Conservation (phyloP, 2,329 filamentous ascomycete species). For the Fusarium continuum region DNA sequence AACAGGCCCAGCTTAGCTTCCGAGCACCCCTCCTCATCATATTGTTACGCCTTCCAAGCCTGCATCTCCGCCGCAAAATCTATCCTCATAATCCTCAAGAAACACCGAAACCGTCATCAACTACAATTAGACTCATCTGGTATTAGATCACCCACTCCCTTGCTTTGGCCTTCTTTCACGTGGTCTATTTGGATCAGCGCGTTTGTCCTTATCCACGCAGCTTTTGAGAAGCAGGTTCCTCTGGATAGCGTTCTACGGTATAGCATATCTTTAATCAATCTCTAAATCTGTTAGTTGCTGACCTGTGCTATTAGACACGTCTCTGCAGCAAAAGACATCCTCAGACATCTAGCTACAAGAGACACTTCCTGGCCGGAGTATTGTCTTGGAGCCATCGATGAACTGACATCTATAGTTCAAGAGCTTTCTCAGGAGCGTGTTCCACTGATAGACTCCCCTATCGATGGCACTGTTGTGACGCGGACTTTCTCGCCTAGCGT, state of each 20-base stretch:
- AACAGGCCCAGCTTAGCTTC: conserved; percentile 60
- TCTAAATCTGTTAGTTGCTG: not conserved
- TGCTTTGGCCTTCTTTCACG: conserved; percentile 62
- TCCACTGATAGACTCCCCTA: conserved; percentile 21
- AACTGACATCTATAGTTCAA: conserved; percentile 43
- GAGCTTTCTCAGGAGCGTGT: conserved; percentile 35
- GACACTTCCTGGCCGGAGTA: conserved; percentile 49
- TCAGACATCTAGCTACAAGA: conserved; percentile 42
- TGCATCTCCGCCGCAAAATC: conserved; percentile 61
- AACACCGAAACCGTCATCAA: conserved; percentile 30
- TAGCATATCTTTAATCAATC: rapidly evolving
- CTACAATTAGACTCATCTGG: conserved; percentile 12
- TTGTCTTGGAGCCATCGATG: conserved; percentile 46
- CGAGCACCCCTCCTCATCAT: conserved; percentile 53
- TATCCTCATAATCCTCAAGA: conserved; percentile 54
- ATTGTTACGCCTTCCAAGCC: conserved; percentile 59
- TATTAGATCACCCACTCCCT: conserved; percentile 36
- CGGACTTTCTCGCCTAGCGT: not conserved
- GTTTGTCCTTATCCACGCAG: conserved; percentile 61
- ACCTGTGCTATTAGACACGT: conserved; percentile 37
- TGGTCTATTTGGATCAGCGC: conserved; percentile 64
- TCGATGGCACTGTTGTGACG: conserved; percentile 11
- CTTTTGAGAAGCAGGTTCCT: conserved; percentile 55
- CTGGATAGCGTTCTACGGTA: conserved; percentile 52
- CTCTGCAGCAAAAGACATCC: conserved; percentile 42